These are phyloP conservation scores for Glarea lozoyensis DNA, from an alignment of 495 filamentous ascomycete species.

Conservation along the genomic window DNA sequence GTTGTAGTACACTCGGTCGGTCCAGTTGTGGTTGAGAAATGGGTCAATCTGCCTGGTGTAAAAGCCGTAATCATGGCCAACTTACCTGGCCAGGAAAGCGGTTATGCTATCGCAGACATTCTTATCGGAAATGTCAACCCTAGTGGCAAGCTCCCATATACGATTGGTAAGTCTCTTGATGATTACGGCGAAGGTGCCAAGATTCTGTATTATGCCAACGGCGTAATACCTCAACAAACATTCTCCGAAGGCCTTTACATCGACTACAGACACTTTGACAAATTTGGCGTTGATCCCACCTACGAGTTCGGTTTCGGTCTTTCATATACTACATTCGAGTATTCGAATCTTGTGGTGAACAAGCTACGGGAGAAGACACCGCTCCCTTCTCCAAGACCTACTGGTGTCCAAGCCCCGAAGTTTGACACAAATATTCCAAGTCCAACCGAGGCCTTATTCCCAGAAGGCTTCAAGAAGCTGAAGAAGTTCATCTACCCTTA, in stretches of 20 bases:
- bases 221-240: slow-evolving; percentile 69
- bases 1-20: slow-evolving; percentile 90
- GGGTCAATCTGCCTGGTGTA: slow-evolving; percentile 70
- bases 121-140: slow-evolving; percentile 81
- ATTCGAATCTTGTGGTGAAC: slow-evolving; percentile 48
- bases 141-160: slow-evolving; percentile 83
- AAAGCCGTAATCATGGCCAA: slow-evolving; percentile 81
- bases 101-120: slow-evolving; percentile 75
- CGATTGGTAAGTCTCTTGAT: slow-evolving; percentile 67
- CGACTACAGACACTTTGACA: slow-evolving; percentile 91
- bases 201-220: slow-evolving; percentile 67
- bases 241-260: slow-evolving; percentile 78
- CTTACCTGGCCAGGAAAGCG: slow-evolving; percentile 84
- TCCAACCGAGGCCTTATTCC: slow-evolving; percentile 54
- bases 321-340: slow-evolving; percentile 73
- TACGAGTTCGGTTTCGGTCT: slow-evolving; percentile 77
- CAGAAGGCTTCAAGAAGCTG: slow-evolving; percentile 55
- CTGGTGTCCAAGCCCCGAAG: slow-evolving; percentile 48
- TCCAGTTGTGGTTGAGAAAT: slow-evolving; percentile 74
- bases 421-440: slow-evolving; percentile 50
- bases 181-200: slow-evolving; percentile 79
- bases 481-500: slow-evolving; percentile 88
- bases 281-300: slow-evolving; percentile 51
- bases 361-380: slow-evolving; percentile 45
- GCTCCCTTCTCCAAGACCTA: slow-evolving; percentile 51